Evolutionary conservation across 306 rosid species (phyloP), one percentile per base, ranked within the genome.

Genomic region (Rosa lucieae): DNA sequence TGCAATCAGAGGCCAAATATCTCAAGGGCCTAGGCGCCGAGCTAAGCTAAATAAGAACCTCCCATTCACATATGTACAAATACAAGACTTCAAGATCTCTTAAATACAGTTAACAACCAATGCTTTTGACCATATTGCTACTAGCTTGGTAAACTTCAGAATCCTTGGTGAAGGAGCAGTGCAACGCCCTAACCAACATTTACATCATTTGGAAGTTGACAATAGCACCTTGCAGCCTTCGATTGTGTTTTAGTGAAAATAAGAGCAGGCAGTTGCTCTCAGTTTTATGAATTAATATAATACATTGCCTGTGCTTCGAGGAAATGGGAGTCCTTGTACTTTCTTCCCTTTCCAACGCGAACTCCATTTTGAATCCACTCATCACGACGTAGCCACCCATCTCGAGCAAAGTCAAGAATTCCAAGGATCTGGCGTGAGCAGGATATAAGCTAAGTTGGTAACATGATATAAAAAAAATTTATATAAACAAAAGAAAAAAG

Each of bases 281-380:
- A 42, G 48, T 11, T 53, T 82, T 79, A 95, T 79, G 96, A 86
- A 71, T 95, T 95, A 74, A 95, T 87, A 79, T 89, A 95, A 67
- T 97, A 95, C 98, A 95, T 95, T 15, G 97, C 93, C 86, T 92
- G 99, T 68, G 92, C 99, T 85, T 95, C 98, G 83, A 92, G 87
- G 77, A 82, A 92, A 78, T 86, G 88, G 15, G 99, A 92, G 81
- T 95, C 99, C 88, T 91, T 95, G 98, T 92, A 95, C 76, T 95
- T 95, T 79, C 84, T 87, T 74, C 91, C 92, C 76, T 88, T 89
- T 75, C 90, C 97, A 52, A 88, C 32, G 73, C 85, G 94, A 74
- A 91, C 48, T 51, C 98, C 98, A 23, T 81, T 87, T 74, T 75
- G 87, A 84, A 92, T 92, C 99, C 99, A 95, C 75, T 95, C 99